A percentile compares a stretch with the other conserved stretches of the same genome.
These are phyloP conservation scores for Kernera saxatilis DNA, from an alignment of 345 rosid genomes.

Conservation along the genomic window DNA sequence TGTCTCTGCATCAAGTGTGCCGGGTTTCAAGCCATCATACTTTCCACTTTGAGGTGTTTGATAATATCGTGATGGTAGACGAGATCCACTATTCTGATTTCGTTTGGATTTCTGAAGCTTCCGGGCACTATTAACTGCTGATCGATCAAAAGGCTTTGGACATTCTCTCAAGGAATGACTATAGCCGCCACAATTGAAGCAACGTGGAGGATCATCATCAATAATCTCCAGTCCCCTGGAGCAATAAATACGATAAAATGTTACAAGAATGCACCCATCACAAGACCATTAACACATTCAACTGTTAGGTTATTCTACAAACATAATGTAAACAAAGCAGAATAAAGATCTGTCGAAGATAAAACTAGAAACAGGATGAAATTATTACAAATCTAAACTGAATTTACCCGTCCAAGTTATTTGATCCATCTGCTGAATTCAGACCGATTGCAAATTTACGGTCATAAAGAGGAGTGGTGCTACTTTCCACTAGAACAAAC, in stretches of 20 bases:
- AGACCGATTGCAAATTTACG: slow-evolving; percentile 76
- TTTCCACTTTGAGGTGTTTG: slow-evolving; percentile 68
- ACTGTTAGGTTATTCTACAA: background rate
- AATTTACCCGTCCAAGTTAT: slow-evolving; percentile 60
- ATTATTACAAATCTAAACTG: background rate
- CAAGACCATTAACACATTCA: background rate
- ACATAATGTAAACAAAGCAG: background rate
- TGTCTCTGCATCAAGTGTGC: slow-evolving; percentile 76
- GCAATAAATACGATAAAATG: slow-evolving; percentile 14
- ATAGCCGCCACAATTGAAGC: slow-evolving; percentile 95
- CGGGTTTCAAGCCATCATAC: slow-evolving; percentile 83
- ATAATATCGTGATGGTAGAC: slow-evolving; percentile 66
- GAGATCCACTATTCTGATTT: slow-evolving; percentile 55
- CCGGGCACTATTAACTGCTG: slow-evolving; percentile 79
- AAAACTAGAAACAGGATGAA: background rate
- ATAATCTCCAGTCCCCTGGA: slow-evolving; percentile 68
- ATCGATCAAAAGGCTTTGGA: slow-evolving; percentile 77
- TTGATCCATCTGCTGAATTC: slow-evolving; percentile 61
- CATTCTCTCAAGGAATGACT: slow-evolving; percentile 86
- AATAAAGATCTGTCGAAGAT: background rate
- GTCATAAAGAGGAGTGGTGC: slow-evolving; percentile 76
- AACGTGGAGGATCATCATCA: slow-evolving; percentile 69
- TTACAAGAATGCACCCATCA: background rate
- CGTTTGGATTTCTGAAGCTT: slow-evolving; percentile 64
- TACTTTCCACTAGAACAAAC: slow-evolving; percentile 42